Conservation (phyloP, 169 alveolate genomes). For the Besnoitia besnoiti region DNA sequence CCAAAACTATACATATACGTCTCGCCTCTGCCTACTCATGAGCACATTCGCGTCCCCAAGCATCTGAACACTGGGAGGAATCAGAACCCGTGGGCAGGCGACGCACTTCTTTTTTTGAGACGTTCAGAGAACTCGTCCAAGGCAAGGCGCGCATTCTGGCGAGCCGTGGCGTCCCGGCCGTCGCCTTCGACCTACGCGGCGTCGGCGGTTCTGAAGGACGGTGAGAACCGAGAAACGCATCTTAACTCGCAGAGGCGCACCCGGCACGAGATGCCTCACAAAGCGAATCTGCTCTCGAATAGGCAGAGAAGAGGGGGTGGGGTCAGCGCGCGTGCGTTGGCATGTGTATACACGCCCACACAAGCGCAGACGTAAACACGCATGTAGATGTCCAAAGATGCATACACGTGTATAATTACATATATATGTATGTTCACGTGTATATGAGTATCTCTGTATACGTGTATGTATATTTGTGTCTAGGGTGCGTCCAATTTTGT, state of each 20-base stretch:
- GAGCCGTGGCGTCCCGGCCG: constrained; percentile 53
- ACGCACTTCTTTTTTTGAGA: background rate
- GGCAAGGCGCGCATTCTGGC: constrained; percentile 68
- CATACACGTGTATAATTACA: background rate
- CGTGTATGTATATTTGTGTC: background rate
- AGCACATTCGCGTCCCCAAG: background rate
- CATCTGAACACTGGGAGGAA: background rate
- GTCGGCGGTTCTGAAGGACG: constrained; percentile 73
- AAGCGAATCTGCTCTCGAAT: background rate
- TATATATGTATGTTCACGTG: background rate
- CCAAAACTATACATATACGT: background rate
- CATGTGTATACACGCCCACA: background rate
- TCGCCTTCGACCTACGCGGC: constrained; percentile 76
- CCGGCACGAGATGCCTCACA: background rate
- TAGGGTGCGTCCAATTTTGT: background rate
- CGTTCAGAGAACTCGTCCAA: constrained; percentile 43
- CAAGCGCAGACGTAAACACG: background rate
- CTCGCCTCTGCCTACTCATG: background rate
- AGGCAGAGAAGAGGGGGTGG: background rate
- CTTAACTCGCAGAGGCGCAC: background rate
- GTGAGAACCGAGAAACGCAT: constrained; percentile 14
- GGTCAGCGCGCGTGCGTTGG: background rate
- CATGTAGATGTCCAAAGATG: background rate
- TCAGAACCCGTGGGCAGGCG: too few relatives aligned
- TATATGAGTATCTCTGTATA: background rate